A percentile compares a stretch with the other conserved stretches of the same genome.
phyloP scores from a whole-genome alignment of 192 early-diverging fungal species.

The Thoreauomyces humboldtii region DNA sequence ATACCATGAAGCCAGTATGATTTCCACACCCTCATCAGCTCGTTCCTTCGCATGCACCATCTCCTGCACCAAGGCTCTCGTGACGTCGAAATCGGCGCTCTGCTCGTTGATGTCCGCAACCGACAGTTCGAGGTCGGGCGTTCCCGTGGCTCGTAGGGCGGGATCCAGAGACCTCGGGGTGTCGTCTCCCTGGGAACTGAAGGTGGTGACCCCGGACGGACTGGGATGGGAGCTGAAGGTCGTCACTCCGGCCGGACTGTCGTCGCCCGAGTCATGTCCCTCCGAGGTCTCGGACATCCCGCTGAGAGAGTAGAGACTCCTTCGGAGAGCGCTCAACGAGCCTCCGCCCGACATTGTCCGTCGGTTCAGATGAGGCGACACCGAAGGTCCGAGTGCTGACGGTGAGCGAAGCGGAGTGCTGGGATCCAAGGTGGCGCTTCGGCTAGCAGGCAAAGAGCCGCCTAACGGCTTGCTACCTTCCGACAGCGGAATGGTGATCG shows the following conservation, averaged over 20 bases:
- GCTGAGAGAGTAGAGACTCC: background rate
- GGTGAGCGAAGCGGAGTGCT: background rate
- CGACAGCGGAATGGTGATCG: too few relatives aligned
- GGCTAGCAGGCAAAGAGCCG: background rate
- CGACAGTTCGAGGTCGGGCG: background rate
- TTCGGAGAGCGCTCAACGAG: background rate
- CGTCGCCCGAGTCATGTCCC: background rate
- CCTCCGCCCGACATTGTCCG: background rate
- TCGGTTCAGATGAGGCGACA: background rate
- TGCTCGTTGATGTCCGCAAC: conserved; percentile 26
- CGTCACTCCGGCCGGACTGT: background rate
- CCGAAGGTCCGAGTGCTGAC: background rate
- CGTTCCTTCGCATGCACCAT: conserved; percentile 34
- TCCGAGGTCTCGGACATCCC: background rate
- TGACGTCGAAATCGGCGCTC: conserved; percentile 31
- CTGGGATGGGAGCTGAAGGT: too few relatives aligned
- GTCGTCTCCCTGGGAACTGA: background rate
- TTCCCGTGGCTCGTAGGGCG: too few relatives aligned
- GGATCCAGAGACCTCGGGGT: background rate
- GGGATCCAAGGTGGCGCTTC: background rate
- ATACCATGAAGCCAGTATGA: conserved; percentile 33
- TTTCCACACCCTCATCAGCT: conserved; percentile 34
- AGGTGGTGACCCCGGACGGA: background rate
- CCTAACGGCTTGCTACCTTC: background rate
- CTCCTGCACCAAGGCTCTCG: conserved; percentile 32